Conservation (phyloP, 2,329 filamentous ascomycete genomes). For the Lachnellula suecica region DNA sequence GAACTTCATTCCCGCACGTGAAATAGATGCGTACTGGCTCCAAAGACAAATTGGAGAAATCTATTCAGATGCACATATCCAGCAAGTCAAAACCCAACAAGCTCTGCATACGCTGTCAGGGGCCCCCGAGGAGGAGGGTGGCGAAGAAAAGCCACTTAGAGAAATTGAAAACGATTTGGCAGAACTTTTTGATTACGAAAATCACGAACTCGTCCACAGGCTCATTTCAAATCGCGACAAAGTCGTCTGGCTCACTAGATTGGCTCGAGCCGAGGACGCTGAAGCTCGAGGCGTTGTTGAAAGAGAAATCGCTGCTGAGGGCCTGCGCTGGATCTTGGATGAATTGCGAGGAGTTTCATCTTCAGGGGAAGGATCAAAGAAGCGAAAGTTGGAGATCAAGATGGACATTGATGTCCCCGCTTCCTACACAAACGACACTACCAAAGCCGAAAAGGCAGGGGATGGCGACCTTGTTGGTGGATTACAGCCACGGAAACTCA, state of each 20-base stretch:
- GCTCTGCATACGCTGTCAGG: conserved; percentile 82
- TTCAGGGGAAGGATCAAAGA: conserved; percentile 53
- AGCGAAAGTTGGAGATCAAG: conserved; percentile 80
- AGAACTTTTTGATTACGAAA: conserved; percentile 97
- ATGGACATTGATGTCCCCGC: conserved; percentile 85
- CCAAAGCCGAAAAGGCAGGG: conserved; percentile 49
- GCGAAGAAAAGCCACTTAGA: conserved; percentile 79
- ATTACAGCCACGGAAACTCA: conserved; percentile 79
- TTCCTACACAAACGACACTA: conserved; percentile 51
- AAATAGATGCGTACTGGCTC: conserved; percentile 97
- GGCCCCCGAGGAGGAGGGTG: conserved; percentile 70
- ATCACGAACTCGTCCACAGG: conserved; percentile 88
- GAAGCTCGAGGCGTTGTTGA: conserved; percentile 76
- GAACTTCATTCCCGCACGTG: conserved; percentile 72
- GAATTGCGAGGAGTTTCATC: conserved; percentile 77
- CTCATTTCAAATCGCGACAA: conserved; percentile 91
- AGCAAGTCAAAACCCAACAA: conserved; percentile 87
- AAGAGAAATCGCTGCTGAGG: conserved; percentile 87
- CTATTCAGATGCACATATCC: conserved; percentile 88
- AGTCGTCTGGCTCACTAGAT: conserved; percentile 90
- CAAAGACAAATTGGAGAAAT: conserved; percentile 87
- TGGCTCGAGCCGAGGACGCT: conserved; percentile 79
- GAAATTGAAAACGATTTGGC: conserved; percentile 98
- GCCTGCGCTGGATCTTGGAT: conserved; percentile 81
- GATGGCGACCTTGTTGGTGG: conserved; percentile 76